These are phyloP conservation scores for Acanthochlamys bracteata DNA, from an alignment of 106 monocot species.

Conservation along the genomic window DNA sequence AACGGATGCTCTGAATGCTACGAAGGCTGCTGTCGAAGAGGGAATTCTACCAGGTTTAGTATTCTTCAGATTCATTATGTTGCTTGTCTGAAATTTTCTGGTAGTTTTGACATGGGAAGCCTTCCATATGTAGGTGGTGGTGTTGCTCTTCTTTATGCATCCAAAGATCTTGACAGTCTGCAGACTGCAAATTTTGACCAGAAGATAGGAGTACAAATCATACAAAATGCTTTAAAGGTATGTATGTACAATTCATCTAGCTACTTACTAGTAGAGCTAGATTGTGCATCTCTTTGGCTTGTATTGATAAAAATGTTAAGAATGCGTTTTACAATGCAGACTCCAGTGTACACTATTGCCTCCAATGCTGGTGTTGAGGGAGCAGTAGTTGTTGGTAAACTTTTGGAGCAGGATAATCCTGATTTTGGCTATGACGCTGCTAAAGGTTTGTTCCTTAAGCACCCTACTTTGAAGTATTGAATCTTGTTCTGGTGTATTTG, in stretches of 20 bases:
- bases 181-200: constrained; percentile 71
- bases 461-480: not conserved
- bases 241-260: not conserved
- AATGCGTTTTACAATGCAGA: constrained; percentile 19
- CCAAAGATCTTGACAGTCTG: constrained; percentile 51
- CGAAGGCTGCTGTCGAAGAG: constrained; percentile 76
- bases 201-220: constrained; percentile 72
- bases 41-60: constrained; percentile 64
- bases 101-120: not conserved
- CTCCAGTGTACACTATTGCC: constrained; percentile 55
- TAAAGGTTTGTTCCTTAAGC: constrained; percentile 27
- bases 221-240: constrained; percentile 68
- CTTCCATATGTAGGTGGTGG: constrained; percentile 38
- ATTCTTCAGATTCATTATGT: not conserved
- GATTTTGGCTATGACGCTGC: constrained; percentile 81
- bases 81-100: not conserved
- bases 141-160: constrained; percentile 63
- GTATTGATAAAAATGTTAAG: too few species aligned
- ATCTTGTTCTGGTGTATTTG: not conserved
- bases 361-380: constrained; percentile 71
- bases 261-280: not conserved
- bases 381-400: constrained; percentile 62
- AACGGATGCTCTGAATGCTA: constrained; percentile 67
- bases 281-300: not conserved
- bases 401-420: constrained; percentile 60